Evolutionary conservation across 2,329 filamentous ascomycete genomes (phyloP).

Genomic region (Pseudogymnoascus destructans): DNA sequence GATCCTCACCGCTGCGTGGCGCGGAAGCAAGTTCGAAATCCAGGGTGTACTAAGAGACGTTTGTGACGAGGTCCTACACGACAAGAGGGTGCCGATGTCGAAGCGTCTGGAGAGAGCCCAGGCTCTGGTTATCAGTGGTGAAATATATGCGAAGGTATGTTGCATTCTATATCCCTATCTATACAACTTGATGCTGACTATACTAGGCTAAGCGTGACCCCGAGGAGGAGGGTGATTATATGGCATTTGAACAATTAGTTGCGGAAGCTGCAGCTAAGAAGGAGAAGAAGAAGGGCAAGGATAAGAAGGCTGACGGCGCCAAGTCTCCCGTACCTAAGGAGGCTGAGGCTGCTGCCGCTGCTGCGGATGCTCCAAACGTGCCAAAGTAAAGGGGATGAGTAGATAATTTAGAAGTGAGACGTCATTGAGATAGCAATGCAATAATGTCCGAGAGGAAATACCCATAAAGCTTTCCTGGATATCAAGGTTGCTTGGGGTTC

Average conservation of each 20-base stretch:
- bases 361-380: slow-evolving; percentile 30
- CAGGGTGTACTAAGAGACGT: slow-evolving; percentile 91
- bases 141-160: slow-evolving; percentile 74
- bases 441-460: neutral
- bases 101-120: slow-evolving; percentile 89
- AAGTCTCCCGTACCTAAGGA: slow-evolving; percentile 18
- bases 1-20: slow-evolving; percentile 92
- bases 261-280: slow-evolving; percentile 94
- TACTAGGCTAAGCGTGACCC: slow-evolving; percentile 69
- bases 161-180: neutral
- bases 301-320: slow-evolving; percentile 27
- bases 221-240: slow-evolving; percentile 96
- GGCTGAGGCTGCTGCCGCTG: slow-evolving; percentile 19
- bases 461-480: neutral
- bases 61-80: slow-evolving; percentile 66
- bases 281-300: slow-evolving; percentile 52
- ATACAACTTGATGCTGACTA: neutral
- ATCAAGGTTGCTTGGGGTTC: neutral
- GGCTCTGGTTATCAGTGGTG: slow-evolving; percentile 75
- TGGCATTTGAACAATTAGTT: slow-evolving; percentile 96
- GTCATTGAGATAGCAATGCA: slow-evolving; percentile 8
- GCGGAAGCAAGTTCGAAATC: slow-evolving; percentile 94
- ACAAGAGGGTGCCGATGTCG: slow-evolving; percentile 61
- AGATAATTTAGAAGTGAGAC: slow-evolving; percentile 1
- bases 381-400: slow-evolving; percentile 19